Evolutionary conservation across 2,329 filamentous ascomycete species (phyloP).

Genomic region (Pestalotiopsis sp.): DNA sequence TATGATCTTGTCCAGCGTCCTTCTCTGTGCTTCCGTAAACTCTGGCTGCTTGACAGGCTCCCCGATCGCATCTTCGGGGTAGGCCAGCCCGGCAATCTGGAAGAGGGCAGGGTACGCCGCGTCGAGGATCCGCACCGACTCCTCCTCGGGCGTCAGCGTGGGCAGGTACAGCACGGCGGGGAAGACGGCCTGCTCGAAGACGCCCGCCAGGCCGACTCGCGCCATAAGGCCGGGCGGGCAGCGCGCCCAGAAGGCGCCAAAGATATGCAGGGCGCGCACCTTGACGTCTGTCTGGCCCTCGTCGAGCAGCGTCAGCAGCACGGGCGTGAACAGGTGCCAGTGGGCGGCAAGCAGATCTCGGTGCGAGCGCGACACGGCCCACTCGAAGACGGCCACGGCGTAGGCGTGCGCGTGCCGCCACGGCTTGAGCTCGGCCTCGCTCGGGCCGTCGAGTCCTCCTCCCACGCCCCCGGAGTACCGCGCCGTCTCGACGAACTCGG

Average conservation of each 20-base stretch:
- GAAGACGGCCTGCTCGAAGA: constrained; percentile 70
- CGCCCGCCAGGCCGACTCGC: constrained; percentile 64
- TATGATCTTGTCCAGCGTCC: constrained; percentile 55
- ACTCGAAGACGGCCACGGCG: constrained; percentile 59
- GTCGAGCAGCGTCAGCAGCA: constrained; percentile 69
- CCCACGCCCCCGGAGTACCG: constrained; percentile 31
- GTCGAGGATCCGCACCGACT: constrained; percentile 66
- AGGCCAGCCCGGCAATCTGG: constrained; percentile 48
- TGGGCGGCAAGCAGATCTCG: constrained; percentile 47
- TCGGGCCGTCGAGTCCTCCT: constrained; percentile 38
- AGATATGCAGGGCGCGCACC: constrained; percentile 54
- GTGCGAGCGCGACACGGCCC: constrained; percentile 56
- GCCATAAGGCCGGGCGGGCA: constrained; percentile 56
- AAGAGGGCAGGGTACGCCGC: constrained; percentile 69
- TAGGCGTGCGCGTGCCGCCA: constrained; percentile 62
- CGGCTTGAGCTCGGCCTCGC: constrained; percentile 43
- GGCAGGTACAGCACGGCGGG: constrained; percentile 79
- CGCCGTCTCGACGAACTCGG: constrained; percentile 42
- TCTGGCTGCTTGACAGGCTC: constrained; percentile 12
- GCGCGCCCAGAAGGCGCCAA: constrained; percentile 55
- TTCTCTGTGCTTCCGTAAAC: constrained; percentile 26
- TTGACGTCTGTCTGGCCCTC: constrained; percentile 58
- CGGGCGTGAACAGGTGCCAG: constrained; percentile 72
- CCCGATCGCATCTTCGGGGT: constrained; percentile 16
- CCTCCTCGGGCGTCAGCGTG: constrained; percentile 71